Evolutionary conservation across 805 yeast genomes (phyloP), one percentile per base, ranked within the genome.

Genomic region (Suhomyces tanzawaensis): DNA sequence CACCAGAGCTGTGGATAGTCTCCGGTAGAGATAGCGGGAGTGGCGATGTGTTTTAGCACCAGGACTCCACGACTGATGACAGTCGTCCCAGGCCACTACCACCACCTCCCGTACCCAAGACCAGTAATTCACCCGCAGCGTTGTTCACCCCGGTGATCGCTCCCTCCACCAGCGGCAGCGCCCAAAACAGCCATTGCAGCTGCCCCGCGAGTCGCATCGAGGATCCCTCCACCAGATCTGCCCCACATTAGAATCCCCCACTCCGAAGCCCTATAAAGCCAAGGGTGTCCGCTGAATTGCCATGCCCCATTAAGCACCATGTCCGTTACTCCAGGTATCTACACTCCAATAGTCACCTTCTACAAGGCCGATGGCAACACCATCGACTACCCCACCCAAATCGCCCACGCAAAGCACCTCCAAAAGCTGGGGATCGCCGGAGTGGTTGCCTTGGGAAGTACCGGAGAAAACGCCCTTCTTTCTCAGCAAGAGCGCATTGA

Each of bases 311-410:
- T 21, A 7, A 7, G 11, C 24, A 24, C 7, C 5, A 24, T 24
- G 27, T 7, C 42, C 3, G 42, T 34, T 8, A 11, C 33, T n/a
- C 53, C 66, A 36, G 77, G 77, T 25, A 61, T 77, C 27, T 77
- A 76, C 57, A 71, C 77, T 8, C 81, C 81, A 21, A 60, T 67
- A 11, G 76, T 77, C 41, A 76, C 82, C 4, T 76, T 77, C 52
- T 75, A 74, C 71, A 69, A 71, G 47, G 54, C 53, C 31, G 69
- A 66, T 39, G 62, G 60, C 25, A 39, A 39, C 25, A 57, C 72
- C 3, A 57, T 74, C 25, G 79, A 75, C 48, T 51, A 53, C 29
- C 76, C 66, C 4, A 52, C 79, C 19, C 76, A 71, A 50, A 54
- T 68, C 34, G 53, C 60, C 32, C 79, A 74, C 47, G 69, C 77